Conservation (phyloP, 2,329 filamentous ascomycete species). For the Fusarium secorum region DNA sequence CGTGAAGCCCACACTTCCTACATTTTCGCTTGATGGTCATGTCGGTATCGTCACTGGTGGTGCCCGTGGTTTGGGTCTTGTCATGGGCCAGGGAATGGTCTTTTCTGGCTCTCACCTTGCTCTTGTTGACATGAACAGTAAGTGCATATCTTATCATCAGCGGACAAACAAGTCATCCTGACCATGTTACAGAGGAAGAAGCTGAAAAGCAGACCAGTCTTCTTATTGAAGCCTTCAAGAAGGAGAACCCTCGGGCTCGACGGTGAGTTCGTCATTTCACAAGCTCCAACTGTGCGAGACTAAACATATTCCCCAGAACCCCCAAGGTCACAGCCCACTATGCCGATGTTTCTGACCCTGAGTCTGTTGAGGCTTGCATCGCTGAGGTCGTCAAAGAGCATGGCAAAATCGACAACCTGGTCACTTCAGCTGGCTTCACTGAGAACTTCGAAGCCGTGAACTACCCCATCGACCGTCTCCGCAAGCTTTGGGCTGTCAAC, state of each 20-base stretch:
- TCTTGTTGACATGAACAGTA: constrained; percentile 93
- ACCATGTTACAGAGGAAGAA: constrained; percentile 73
- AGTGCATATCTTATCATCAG: constrained; percentile 43
- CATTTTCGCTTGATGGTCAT: constrained; percentile 85
- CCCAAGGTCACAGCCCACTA: constrained; percentile 91
- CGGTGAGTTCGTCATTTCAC: constrained; percentile 55
- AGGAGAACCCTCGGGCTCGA: constrained; percentile 79
- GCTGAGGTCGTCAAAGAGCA: constrained; percentile 66
- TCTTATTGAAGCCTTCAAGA: constrained; percentile 77
- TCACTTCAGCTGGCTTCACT: constrained; percentile 95
- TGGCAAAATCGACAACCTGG: constrained; percentile 86
- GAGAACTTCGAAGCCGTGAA: constrained; percentile 93
- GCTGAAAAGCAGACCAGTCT: constrained; percentile 78
- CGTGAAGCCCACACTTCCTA: constrained; percentile 83
- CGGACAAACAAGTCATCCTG: constrained; percentile 3
- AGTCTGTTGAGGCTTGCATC: constrained; percentile 79
- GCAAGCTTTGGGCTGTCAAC: constrained; percentile 94
- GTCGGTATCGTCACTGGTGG: constrained; percentile 90
- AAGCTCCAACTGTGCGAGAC: neutral
- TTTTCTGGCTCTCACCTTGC: constrained; percentile 88
- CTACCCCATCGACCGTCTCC: constrained; percentile 89
- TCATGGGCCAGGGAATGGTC: constrained; percentile 92
- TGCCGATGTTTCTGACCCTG: constrained; percentile 82
- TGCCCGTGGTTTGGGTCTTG: constrained; percentile 85
- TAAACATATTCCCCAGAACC: constrained; percentile 54